Conservation (phyloP, 371 early-diverging fungal species). For the Apophysomyces elegans region DNA sequence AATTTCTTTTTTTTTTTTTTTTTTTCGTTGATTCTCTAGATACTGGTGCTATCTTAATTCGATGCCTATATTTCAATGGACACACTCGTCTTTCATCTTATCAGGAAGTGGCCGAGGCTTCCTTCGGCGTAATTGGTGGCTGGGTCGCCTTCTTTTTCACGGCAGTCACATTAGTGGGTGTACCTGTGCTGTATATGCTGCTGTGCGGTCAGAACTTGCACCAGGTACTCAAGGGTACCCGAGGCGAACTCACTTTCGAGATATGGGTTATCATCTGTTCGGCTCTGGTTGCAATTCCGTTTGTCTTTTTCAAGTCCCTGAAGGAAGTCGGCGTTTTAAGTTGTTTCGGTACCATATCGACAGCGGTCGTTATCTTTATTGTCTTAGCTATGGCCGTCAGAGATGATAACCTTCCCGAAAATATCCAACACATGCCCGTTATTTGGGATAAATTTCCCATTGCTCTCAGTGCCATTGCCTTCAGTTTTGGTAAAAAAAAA, state of each 20-base stretch:
- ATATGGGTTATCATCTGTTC: constrained; percentile 72
- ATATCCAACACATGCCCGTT: constrained; percentile 36
- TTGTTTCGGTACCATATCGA: constrained; percentile 40
- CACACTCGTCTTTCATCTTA: constrained; percentile 52
- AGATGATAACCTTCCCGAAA: constrained; percentile 2
- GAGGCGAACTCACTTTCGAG: constrained; percentile 27
- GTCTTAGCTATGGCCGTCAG: constrained; percentile 39
- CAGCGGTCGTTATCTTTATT: constrained; percentile 44
- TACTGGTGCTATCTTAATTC: constrained; percentile 28
- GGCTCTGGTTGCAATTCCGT: constrained; percentile 70
- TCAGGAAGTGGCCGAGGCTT: constrained; percentile 65
- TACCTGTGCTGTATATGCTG: constrained; percentile 73
- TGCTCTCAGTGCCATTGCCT: constrained; percentile 65
- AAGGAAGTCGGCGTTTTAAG: constrained; percentile 72
- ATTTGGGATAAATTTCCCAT: constrained; percentile 60
- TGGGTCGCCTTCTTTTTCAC: constrained; percentile 70
- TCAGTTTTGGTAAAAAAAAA: constrained; percentile 59
- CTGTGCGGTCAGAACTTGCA: constrained; percentile 69
- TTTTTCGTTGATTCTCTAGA: constrained; percentile 8
- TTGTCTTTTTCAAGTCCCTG: constrained; percentile 70
- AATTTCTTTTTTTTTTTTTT: not conserved
- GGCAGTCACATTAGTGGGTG: constrained; percentile 67
- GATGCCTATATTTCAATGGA: constrained; percentile 29
- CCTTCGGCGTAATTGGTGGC: constrained; percentile 66
- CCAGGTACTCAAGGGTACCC: constrained; percentile 44